These are phyloP conservation scores for Geotrichum carabidarum DNA, from an alignment of 1,139 yeast species.

Conservation along the genomic window DNA sequence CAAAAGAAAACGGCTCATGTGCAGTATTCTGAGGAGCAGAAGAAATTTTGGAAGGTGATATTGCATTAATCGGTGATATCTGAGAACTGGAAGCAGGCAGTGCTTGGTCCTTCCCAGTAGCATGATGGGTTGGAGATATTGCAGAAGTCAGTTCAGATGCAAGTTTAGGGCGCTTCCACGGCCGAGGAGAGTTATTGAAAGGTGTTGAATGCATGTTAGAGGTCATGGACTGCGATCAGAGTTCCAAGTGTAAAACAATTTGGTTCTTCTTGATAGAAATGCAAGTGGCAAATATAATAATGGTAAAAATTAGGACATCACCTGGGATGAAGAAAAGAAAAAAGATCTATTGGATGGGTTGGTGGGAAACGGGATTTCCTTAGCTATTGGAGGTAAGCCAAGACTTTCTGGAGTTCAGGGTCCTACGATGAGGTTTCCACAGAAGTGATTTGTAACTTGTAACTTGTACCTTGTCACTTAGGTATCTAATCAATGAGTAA, in stretches of 20 bases:
- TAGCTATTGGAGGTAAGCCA: neutral
- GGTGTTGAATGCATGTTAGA: neutral
- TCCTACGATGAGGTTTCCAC: too few relatives aligned
- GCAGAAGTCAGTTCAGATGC: neutral
- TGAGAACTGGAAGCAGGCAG: neutral
- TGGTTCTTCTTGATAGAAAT: neutral
- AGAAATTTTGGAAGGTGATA: neutral
- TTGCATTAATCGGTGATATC: neutral
- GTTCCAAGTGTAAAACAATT: neutral
- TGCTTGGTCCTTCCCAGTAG: neutral
- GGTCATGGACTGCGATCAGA: neutral
- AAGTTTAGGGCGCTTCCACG: slow-evolving; percentile 5
- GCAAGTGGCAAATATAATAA: neutral
- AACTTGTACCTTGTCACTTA: too few relatives aligned
- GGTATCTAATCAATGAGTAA: too few relatives aligned
- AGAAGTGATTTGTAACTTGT: too few relatives aligned
- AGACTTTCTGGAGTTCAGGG: too few relatives aligned
- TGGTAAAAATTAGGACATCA: neutral
- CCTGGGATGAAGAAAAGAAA: neutral
- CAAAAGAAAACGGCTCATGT: neutral
- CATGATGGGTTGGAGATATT: neutral
- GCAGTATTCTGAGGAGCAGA: neutral
- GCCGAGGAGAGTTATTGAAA: neutral
- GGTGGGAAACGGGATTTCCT: neutral
- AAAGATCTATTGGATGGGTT: neutral